Conservation (phyloP, 1,284 basidiomycete species). For the Kwoniella shivajii region DNA sequence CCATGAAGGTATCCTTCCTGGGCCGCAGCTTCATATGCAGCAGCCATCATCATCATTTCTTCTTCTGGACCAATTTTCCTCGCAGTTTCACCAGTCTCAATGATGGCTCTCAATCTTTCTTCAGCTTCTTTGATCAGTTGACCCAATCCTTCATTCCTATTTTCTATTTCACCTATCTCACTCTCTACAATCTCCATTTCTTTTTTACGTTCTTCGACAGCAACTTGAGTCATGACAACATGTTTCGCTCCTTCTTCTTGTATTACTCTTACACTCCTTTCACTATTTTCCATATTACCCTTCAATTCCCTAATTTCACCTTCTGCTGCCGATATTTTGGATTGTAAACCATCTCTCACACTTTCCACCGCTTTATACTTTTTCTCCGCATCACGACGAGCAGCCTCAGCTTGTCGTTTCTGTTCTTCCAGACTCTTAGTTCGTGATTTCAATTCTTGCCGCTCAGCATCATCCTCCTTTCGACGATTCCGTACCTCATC, state of each 20-base stretch:
- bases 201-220: conserved; percentile 62
- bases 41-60: conserved; percentile 54
- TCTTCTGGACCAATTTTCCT: conserved; percentile 48
- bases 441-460: conserved; percentile 74
- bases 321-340: conserved; percentile 67
- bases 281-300: conserved; percentile 57
- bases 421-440: conserved; percentile 85
- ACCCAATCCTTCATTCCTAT: conserved; percentile 37
- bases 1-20: conserved; percentile 42
- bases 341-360: conserved; percentile 66
- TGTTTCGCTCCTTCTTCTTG: conserved; percentile 61
- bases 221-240: conserved; percentile 55
- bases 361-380: conserved; percentile 71
- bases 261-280: conserved; percentile 46
- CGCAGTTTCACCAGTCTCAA: conserved; percentile 36
- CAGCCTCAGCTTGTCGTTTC: conserved; percentile 76
- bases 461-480: conserved; percentile 76
- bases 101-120: conserved; percentile 40
- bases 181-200: conserved; percentile 50
- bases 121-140: conserved; percentile 46
- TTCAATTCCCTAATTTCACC: conserved; percentile 68
- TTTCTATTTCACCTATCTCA: conserved; percentile 38
- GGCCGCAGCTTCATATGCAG: conserved; percentile 49
- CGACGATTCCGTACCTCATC: conserved; percentile 73
- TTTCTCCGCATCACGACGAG: conserved; percentile 82